These are phyloP conservation scores for Aspergillus fumigatiaffinis DNA, from an alignment of 2,329 filamentous ascomycete species.

Conservation along the genomic window DNA sequence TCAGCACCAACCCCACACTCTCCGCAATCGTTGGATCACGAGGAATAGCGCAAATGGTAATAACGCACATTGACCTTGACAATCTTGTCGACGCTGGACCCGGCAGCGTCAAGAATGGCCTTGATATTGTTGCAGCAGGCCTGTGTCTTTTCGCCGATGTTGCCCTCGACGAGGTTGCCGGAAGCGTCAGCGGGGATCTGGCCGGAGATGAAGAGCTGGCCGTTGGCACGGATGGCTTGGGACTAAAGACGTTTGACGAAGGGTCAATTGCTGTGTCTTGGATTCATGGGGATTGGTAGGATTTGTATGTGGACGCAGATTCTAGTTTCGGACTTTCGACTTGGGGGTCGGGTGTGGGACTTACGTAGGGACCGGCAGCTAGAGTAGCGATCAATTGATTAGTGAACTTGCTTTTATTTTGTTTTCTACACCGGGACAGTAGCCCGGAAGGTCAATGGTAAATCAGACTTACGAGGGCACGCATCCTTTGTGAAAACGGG, in stretches of 20 bases:
- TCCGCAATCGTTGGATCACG: not conserved
- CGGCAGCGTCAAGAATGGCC: conserved; percentile 77
- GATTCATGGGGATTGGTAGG: not conserved
- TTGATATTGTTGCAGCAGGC: conserved; percentile 75
- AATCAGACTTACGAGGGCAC: conserved; percentile 41
- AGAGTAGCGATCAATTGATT: conserved; percentile 5
- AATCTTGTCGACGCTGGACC: conserved; percentile 71
- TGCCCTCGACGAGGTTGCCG: conserved; percentile 59
- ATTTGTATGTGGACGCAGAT: not conserved
- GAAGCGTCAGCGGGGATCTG: conserved; percentile 69
- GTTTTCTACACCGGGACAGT: not conserved
- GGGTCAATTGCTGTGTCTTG: not conserved
- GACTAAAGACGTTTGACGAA: conserved; percentile 29
- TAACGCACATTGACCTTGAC: conserved; percentile 71
- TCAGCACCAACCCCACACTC: not conserved
- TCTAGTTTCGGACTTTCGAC: not conserved
- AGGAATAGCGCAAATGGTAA: conserved; percentile 2
- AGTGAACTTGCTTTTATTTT: not conserved
- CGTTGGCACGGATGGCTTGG: conserved; percentile 64
- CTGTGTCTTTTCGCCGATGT: conserved; percentile 65
- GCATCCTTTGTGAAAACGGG: conserved; percentile 41
- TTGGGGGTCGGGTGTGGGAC: conserved; percentile 13
- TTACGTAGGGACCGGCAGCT: conserved; percentile 44
- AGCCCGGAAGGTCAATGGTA: not conserved
- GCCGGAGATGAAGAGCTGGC: conserved; percentile 67